Percentiles rank a stretch among this genome's conserved stretches.
phyloP scores from a whole-genome alignment of 768 basidiomycete species.

The Xanthoconium stramineum region DNA sequence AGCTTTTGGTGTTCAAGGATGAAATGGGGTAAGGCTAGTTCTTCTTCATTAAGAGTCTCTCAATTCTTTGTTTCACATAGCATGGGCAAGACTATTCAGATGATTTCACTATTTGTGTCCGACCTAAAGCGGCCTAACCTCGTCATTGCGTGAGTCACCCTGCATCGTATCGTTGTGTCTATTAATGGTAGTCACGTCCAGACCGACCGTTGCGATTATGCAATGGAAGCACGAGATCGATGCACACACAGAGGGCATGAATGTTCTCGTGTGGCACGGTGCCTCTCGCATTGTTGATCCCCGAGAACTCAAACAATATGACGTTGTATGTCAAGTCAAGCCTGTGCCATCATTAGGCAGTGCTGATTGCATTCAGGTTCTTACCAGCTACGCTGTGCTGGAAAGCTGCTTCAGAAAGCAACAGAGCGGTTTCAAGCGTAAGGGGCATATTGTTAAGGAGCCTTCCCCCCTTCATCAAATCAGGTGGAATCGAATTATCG shows the following conservation, averaged over 20 bases:
- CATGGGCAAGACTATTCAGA: conserved; percentile 97
- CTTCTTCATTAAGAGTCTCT: not conserved
- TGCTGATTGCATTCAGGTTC: conserved; percentile 45
- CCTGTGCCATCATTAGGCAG: not conserved
- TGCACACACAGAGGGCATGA: conserved; percentile 78
- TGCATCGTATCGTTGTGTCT: not conserved
- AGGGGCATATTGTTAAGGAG: conserved; percentile 81
- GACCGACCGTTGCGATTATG: conserved; percentile 53
- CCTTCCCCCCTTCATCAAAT: conserved; percentile 81
- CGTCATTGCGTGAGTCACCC: conserved; percentile 76
- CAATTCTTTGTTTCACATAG: conserved; percentile 34
- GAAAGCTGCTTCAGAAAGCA: conserved; percentile 94
- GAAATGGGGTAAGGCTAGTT: conserved; percentile 76
- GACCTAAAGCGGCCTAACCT: conserved; percentile 80
- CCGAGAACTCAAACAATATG: conserved; percentile 73
- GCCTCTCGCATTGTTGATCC: conserved; percentile 61
- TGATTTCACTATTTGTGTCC: conserved; percentile 83
- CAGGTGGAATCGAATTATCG: conserved; percentile 79
- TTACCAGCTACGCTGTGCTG: conserved; percentile 85
- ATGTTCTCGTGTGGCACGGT: conserved; percentile 94
- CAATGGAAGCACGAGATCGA: conserved; percentile 95
- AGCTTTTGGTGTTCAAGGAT: conserved; percentile 44
- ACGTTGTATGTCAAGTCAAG: conserved; percentile 59
- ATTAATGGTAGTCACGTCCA: conserved; percentile 16
- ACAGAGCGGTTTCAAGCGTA: conserved; percentile 86